A percentile compares a stretch with the other conserved stretches of the same genome.
Conservation (phyloP, 2,329 filamentous ascomycete species). For the Immersiporthe knoxdaviesiana region DNA sequence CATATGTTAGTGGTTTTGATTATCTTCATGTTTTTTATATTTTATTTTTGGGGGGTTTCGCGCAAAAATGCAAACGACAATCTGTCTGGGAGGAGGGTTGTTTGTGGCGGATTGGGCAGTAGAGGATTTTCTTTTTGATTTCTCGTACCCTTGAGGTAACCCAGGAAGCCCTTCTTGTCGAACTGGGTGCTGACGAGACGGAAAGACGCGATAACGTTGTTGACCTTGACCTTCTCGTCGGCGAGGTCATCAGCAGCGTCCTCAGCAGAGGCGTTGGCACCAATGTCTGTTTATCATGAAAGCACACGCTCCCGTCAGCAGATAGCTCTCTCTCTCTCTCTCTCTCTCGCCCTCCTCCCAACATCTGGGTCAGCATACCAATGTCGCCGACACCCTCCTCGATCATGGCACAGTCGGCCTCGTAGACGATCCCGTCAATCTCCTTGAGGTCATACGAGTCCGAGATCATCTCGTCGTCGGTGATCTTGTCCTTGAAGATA, state of each 20-base stretch:
- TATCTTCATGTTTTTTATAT: too few species aligned
- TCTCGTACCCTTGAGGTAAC: conserved; percentile 81
- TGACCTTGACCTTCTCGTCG: conserved; percentile 73
- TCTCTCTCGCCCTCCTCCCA: neutral
- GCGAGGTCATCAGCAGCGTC: conserved; percentile 78
- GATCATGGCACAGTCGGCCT: conserved; percentile 92
- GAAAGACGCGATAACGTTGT: conserved; percentile 94
- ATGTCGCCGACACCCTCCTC: conserved; percentile 74
- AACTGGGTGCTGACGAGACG: conserved; percentile 77
- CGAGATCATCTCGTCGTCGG: conserved; percentile 93
- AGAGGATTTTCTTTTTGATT: neutral
- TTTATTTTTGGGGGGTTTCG: too few species aligned
- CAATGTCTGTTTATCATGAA: conserved; percentile 65
- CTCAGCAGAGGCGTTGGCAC: conserved; percentile 97
- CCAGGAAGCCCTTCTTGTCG: conserved; percentile 86
- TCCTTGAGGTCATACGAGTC: conserved; percentile 88
- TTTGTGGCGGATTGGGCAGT: neutral
- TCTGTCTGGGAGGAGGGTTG: neutral
- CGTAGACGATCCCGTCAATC: conserved; percentile 77
- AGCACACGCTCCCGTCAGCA: neutral
- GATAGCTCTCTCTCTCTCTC: neutral
- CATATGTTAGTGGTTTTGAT: conserved; percentile 17
- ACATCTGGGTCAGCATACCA: conserved; percentile 56
- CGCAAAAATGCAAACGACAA: neutral
- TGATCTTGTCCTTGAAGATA: conserved; percentile 81